These are phyloP conservation scores for Uronychia setigera DNA, from an alignment of 73 alveolate species.

Conservation along the genomic window DNA sequence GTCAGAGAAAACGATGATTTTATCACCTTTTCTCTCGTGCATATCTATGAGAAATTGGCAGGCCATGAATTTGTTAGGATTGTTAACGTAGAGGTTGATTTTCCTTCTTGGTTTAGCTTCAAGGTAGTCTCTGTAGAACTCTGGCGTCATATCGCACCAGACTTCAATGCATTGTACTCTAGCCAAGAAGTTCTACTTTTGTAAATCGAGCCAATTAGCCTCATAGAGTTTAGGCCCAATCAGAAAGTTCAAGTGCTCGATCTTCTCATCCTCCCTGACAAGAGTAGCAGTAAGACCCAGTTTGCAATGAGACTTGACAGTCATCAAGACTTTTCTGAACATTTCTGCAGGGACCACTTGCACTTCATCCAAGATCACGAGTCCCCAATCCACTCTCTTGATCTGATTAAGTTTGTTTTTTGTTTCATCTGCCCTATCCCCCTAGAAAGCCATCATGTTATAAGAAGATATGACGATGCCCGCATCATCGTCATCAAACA, in stretches of 20 bases:
- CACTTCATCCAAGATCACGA: slow-evolving; percentile 96
- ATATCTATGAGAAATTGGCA: slow-evolving; percentile 66
- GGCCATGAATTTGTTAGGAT: slow-evolving; percentile 89
- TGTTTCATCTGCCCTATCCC: slow-evolving; percentile 81
- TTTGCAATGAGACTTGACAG: slow-evolving; percentile 90
- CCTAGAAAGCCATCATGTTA: slow-evolving; percentile 89
- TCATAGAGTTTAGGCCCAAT: slow-evolving; percentile 98
- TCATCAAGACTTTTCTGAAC: slow-evolving; percentile 73
- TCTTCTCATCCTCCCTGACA: slow-evolving; percentile 91
- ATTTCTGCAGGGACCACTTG: slow-evolving; percentile 97
- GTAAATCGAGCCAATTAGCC: slow-evolving; percentile 98
- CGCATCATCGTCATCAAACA: slow-evolving; percentile 69
- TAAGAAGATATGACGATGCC: slow-evolving; percentile 90
- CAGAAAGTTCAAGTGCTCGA: slow-evolving; percentile 81
- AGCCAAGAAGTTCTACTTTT: slow-evolving; percentile 89
- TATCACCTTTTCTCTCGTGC: slow-evolving; percentile 91
- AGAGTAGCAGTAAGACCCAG: slow-evolving; percentile 99
- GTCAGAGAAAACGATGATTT: slow-evolving; percentile 95
- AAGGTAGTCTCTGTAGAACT: slow-evolving; percentile 83
- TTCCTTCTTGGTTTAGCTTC: slow-evolving; percentile 67
- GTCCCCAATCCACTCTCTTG: slow-evolving; percentile 86
- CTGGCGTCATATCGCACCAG: slow-evolving; percentile 95
- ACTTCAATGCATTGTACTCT: slow-evolving; percentile 92
- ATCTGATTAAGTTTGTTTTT: slow-evolving; percentile 58
- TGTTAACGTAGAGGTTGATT: slow-evolving; percentile 77